Base-by-base conservation (phyloP, 2,329 filamentous ascomycete species). In the Parasarocladium wereldwijsianum region DNA sequence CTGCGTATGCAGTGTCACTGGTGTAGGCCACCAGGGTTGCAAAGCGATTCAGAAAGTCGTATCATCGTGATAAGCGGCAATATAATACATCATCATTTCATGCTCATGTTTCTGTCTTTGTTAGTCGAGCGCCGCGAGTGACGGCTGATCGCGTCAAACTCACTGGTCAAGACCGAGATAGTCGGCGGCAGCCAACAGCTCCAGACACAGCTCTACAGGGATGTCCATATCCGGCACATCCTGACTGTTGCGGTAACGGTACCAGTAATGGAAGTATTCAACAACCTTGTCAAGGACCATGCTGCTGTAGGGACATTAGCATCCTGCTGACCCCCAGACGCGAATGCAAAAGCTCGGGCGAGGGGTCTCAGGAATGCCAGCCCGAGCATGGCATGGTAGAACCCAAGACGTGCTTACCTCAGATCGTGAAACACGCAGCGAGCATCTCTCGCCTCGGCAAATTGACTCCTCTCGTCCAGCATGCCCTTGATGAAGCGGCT, bases 191-290 rank as follows among this genome's bases (percentile, higher is more conserved):
- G 79, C 76, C 39, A 87, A 55, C 36, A 87, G 52, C 56, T 86
- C 80, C 24, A 87, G 61, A 42, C 79, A 85, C 29, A 86, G 58
- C 55, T 86, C 79, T 17, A 79, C 70, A 9, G 79, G 79, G 34
- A 86, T 76, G 11, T 85, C 78, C 73, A 85, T 78, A 44, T 87
- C 81, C 4, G 76, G 73, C 13, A 85, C 78, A 42, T 84, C 74
- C 41, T 76, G 73, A 40, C 62, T 62, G 40, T 83, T 67, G 30
- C 66, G 66, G 52, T 82, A 66, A 44, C 75, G 76, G 53, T 84
- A 76, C 60, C 79, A 80, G 58, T 85, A 86, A 48, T 84, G 80
- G 37, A 85, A 76, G 54, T 86, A 87, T 54, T 86, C 78, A 50
- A 76, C 79, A 18, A 86, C 74, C 48, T 83, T 84, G 50, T 86